Conservation (phyloP, 179 eudicot genomes). For the Beta corolliflora region DNA sequence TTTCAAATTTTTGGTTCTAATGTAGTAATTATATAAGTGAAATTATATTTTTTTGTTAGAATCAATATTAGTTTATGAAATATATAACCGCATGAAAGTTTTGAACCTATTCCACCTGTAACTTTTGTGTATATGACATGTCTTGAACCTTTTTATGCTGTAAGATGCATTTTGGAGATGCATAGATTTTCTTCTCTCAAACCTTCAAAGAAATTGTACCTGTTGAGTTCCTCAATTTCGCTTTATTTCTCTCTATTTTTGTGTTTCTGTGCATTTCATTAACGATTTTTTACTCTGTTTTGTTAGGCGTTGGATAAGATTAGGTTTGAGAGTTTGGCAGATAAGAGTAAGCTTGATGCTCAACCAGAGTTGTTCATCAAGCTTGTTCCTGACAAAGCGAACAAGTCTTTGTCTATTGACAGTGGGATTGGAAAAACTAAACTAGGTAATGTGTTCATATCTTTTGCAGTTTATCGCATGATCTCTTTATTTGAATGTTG, state of each 20-base stretch:
- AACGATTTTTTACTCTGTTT: background rate
- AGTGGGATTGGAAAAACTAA: constrained; percentile 81
- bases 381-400: constrained; percentile 65
- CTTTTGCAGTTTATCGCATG: background rate
- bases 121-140: too few relatives aligned
- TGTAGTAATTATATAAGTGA: too few relatives aligned
- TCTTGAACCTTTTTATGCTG: too few relatives aligned
- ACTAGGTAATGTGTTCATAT: constrained; percentile 43
- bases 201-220: too few relatives aligned
- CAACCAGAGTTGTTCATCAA: constrained; percentile 78
- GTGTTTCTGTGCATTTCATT: background rate
- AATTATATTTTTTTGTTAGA: too few relatives aligned
- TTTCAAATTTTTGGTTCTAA: too few relatives aligned
- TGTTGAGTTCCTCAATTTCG: background rate
- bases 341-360: constrained; percentile 68
- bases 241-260: background rate
- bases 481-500: too few relatives aligned
- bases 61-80: too few relatives aligned
- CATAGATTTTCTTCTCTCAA: too few relatives aligned
- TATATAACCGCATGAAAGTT: too few relatives aligned
- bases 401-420: constrained; percentile 66
- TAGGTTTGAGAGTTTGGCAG: constrained; percentile 65
- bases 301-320: constrained; percentile 71
- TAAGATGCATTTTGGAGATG: too few relatives aligned
- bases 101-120: too few relatives aligned